Percentiles rank a stretch among this genome's conserved stretches.
phyloP scores from a whole-genome alignment of 129 eudicot genomes.

The Glebionis coronaria region DNA sequence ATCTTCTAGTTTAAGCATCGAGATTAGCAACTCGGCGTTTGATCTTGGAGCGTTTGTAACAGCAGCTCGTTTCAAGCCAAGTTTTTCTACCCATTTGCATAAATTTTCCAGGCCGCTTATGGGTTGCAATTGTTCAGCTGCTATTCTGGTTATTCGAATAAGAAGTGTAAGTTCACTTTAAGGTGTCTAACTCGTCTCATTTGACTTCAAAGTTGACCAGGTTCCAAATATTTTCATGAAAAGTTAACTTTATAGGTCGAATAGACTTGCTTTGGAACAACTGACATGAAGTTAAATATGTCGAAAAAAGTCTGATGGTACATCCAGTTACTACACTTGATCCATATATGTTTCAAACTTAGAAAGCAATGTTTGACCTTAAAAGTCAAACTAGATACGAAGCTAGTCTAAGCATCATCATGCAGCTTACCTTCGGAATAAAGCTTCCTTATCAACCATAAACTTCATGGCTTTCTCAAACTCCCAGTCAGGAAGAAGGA shows the following conservation, averaged over 20 bases:
- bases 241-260: slow-evolving; percentile 7
- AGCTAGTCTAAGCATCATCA: slow-evolving; percentile 4
- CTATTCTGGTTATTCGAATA: slow-evolving; percentile 46
- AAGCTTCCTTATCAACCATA: slow-evolving; percentile 79
- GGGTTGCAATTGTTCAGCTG: slow-evolving; percentile 61
- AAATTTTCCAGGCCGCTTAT: slow-evolving; percentile 58
- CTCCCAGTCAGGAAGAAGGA: slow-evolving; percentile 88
- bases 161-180: not conserved
- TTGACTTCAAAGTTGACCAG: not conserved
- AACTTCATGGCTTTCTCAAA: slow-evolving; percentile 61
- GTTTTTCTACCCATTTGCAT: slow-evolving; percentile 78
- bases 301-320: not conserved
- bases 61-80: slow-evolving; percentile 87
- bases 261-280: not conserved
- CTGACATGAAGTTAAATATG: not conserved
- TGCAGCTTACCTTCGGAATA: slow-evolving; percentile 65
- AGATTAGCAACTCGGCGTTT: slow-evolving; percentile 68
- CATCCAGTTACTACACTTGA: not conserved
- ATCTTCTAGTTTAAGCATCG: slow-evolving; percentile 58
- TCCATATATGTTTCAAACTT: not conserved
- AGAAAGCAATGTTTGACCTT: slow-evolving; percentile 2
- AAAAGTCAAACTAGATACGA: not conserved
- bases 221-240: not conserved
- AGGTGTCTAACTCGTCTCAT: not conserved
- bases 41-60: slow-evolving; percentile 90